phyloP scores from a whole-genome alignment of 257 asterid genomes.

The Capsicum baccatum region DNA sequence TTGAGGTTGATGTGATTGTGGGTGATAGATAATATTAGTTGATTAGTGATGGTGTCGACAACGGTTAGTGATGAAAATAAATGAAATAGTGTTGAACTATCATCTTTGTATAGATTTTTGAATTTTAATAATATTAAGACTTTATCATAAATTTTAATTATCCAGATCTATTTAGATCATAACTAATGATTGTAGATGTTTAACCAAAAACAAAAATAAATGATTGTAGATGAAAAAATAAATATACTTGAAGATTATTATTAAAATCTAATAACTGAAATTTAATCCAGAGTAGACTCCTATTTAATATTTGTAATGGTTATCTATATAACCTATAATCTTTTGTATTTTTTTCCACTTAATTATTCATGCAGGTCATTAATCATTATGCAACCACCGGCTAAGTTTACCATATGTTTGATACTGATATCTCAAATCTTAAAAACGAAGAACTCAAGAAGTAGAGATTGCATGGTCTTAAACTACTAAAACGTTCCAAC shows the following conservation, averaged over 20 bases:
- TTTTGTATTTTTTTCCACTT: neutral
- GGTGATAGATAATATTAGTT: no score
- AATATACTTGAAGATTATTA: neutral
- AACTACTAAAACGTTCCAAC: constrained; percentile 4
- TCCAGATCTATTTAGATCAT: no score
- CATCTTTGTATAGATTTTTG: neutral
- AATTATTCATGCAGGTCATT: neutral
- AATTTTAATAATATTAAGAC: neutral
- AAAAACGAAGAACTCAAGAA: neutral
- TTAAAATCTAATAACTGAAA: neutral
- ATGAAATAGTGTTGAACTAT: no score
- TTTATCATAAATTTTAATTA: no score
- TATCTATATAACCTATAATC: neutral
- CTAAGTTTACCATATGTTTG: neutral
- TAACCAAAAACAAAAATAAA: no score
- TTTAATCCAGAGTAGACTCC: neutral
- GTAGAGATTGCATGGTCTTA: neutral
- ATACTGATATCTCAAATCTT: neutral
- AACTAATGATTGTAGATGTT: no score
- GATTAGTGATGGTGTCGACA: no score
- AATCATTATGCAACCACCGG: neutral
- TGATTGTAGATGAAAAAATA: no score
- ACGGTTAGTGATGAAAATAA: no score
- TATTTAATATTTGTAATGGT: neutral
- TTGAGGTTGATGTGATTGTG: no score